Evolutionary conservation across 2,329 filamentous ascomycete genomes (phyloP).

Genomic region (Pochonia chlamydosporia): DNA sequence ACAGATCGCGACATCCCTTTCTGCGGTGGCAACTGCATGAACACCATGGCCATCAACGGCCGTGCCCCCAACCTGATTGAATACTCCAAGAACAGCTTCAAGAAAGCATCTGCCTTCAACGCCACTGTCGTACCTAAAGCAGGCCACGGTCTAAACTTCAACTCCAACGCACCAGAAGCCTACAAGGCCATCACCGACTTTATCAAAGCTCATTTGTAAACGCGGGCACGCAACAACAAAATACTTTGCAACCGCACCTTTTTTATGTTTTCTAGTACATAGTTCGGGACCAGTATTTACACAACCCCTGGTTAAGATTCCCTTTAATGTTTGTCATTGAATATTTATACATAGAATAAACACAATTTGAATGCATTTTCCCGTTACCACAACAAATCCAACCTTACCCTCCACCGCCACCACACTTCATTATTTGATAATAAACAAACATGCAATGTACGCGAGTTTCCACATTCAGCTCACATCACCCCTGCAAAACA

Average conservation of each 20-base stretch:
- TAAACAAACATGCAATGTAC: no score
- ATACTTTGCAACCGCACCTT: not conserved
- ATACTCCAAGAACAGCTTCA: conserved; percentile 33
- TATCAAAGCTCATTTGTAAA: conserved; percentile 3
- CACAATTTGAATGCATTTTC: no score
- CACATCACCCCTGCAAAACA: no score
- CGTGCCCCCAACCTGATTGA: conserved; percentile 36
- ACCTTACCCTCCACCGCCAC: no score
- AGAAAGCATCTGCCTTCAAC: conserved; percentile 41
- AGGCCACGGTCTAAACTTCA: conserved; percentile 46
- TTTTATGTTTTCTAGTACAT: not conserved
- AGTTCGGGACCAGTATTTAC: not conserved
- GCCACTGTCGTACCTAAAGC: conserved; percentile 47
- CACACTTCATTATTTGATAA: no score
- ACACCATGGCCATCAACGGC: conserved; percentile 30
- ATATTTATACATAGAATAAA: no score
- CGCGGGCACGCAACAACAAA: not conserved
- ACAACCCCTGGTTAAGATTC: no score
- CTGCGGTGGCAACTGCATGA: conserved; percentile 56
- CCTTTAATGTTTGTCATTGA: no score
- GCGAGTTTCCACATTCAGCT: no score
- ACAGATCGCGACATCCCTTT: conserved; percentile 46
- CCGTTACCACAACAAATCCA: no score
- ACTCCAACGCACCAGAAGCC: conserved; percentile 25
- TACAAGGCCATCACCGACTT: conserved; percentile 33